Conservation (phyloP, 805 yeast species). For the Kregervanrija fluxuum region DNA sequence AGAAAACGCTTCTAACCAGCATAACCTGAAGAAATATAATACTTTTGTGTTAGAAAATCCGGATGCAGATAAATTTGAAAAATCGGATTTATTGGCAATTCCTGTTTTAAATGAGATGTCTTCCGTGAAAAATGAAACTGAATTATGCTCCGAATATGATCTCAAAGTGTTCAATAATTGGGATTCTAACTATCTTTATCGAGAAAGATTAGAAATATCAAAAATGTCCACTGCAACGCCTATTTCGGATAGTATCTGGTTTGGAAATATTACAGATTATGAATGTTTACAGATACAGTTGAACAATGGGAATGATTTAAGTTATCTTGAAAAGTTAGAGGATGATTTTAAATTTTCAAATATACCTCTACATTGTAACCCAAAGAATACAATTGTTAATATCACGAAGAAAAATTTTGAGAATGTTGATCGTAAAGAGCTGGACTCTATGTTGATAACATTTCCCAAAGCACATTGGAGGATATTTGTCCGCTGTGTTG, state of each 20-base stretch:
- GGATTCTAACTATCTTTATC: constrained; percentile 60
- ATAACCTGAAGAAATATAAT: constrained; percentile 16
- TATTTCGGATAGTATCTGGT: constrained; percentile 52
- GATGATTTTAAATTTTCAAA: constrained; percentile 1
- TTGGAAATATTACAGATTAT: constrained; percentile 76
- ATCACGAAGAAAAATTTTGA: constrained; percentile 28
- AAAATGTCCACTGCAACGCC: constrained; percentile 77
- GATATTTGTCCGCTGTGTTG: constrained; percentile 51
- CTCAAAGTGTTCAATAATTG: constrained; percentile 44
- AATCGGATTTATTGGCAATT: constrained; percentile 21
- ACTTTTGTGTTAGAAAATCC: constrained; percentile 22
- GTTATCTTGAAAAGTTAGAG: neutral
- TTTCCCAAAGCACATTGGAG: constrained; percentile 51
- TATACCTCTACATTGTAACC: constrained; percentile 41
- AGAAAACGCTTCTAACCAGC: neutral
- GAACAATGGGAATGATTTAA: constrained; percentile 10
- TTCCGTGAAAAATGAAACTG: constrained; percentile 19
- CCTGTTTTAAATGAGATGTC: constrained; percentile 19
- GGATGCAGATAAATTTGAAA: constrained; percentile 11
- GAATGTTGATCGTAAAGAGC: constrained; percentile 11
- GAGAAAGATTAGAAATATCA: constrained; percentile 78
- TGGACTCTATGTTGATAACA: constrained; percentile 32
- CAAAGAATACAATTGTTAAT: constrained; percentile 43
- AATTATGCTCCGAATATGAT: constrained; percentile 30
- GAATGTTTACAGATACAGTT: constrained; percentile 33